These are phyloP conservation scores for Xylariales sp. DNA, from an alignment of 2,329 filamentous ascomycete species.

Conservation along the genomic window DNA sequence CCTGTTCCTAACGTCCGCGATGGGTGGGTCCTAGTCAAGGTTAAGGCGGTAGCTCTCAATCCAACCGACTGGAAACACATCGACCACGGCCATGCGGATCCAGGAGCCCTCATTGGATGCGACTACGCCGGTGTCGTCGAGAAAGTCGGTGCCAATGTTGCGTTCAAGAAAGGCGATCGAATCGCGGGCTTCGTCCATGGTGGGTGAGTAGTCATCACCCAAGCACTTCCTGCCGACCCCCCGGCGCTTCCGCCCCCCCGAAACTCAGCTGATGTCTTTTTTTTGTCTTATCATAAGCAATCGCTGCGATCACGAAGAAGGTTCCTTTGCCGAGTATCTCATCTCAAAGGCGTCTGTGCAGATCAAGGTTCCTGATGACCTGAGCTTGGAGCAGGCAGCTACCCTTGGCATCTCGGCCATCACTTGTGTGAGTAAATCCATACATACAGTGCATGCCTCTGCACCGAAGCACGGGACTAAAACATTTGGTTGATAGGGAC, in stretches of 20 bases:
- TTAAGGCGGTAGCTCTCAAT: constrained; percentile 43
- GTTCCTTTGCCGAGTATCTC: constrained; percentile 50
- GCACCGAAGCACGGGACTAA: too few relatives aligned
- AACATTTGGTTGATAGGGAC: too few relatives aligned
- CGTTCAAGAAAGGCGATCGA: constrained; percentile 45
- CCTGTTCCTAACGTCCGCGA: constrained; percentile 13
- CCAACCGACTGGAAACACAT: constrained; percentile 54
- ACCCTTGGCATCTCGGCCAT: constrained; percentile 35
- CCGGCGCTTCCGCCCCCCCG: too few relatives aligned
- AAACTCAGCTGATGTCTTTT: too few relatives aligned
- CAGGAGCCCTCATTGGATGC: constrained; percentile 41
- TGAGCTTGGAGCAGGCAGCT: constrained; percentile 48
- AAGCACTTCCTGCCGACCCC: too few relatives aligned
- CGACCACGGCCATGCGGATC: constrained; percentile 19
- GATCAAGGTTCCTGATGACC: constrained; percentile 38
- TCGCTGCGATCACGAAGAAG: constrained; percentile 35
- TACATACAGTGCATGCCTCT: too few relatives aligned
- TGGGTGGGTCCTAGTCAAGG: constrained; percentile 27
- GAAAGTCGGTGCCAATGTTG: constrained; percentile 43
- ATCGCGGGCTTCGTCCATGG: constrained; percentile 49
- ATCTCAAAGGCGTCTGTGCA: constrained; percentile 44
- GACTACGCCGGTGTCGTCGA: constrained; percentile 52
- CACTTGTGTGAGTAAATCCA: too few relatives aligned
- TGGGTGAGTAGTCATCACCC: too few relatives aligned
- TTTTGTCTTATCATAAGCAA: too few relatives aligned